phyloP scores from a whole-genome alignment of 2,329 filamentous ascomycete genomes.

The Nothomitra cinnamomea region DNA sequence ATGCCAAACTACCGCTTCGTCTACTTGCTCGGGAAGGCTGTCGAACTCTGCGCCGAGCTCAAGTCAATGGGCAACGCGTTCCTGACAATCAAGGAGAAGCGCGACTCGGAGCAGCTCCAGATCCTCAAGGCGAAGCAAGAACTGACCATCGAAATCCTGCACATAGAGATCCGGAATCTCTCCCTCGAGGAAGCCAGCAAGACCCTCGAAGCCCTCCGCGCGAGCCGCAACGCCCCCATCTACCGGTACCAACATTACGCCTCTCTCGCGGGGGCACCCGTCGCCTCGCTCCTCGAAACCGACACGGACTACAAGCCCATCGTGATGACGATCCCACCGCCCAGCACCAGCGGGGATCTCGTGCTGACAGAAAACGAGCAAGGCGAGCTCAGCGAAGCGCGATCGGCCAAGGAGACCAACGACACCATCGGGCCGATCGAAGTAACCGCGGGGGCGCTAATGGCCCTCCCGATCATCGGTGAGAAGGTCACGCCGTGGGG shows the following conservation, averaged over 20 bases:
- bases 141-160: constrained; percentile 6
- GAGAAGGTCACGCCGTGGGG: too few species aligned
- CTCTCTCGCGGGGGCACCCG: constrained; percentile 7
- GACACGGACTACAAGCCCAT: too few species aligned
- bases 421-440: too few species aligned
- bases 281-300: too few species aligned
- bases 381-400: too few species aligned
- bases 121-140: constrained; percentile 11
- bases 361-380: too few species aligned
- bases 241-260: constrained; percentile 8
- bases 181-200: constrained; percentile 10
- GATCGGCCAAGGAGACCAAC: too few species aligned
- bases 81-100: constrained; percentile 13
- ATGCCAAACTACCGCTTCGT: constrained; percentile 18
- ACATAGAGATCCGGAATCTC: constrained; percentile 11
- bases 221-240: constrained; percentile 7
- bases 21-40: constrained; percentile 13
- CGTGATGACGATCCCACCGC: too few species aligned
- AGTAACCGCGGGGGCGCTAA: too few species aligned
- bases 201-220: constrained; percentile 7
- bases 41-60: constrained; percentile 16
- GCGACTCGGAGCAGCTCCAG: constrained; percentile 13
- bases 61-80: constrained; percentile 9
- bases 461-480: too few species aligned
- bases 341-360: too few species aligned